Evolutionary conservation across 305 asterid species (phyloP).

Genomic region (Fraxinus velutina): DNA sequence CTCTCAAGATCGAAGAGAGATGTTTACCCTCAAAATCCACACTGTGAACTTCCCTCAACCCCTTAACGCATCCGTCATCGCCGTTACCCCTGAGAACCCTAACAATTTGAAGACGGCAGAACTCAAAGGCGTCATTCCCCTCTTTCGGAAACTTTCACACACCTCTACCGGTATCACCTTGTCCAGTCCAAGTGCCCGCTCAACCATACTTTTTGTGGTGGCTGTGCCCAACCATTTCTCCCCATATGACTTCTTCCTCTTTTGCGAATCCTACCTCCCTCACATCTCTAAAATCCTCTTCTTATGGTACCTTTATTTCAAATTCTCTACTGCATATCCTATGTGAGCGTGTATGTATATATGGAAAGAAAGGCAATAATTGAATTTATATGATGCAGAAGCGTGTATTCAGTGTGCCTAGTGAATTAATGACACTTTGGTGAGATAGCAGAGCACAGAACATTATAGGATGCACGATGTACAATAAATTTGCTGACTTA

Average conservation of each 20-base stretch:
- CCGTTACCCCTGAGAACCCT: slow-evolving; percentile 32
- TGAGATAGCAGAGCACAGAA: not conserved
- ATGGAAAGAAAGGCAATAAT: not conserved
- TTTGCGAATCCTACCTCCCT: slow-evolving; percentile 58
- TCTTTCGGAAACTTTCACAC: slow-evolving; percentile 69
- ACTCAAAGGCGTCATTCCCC: slow-evolving; percentile 69
- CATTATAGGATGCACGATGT: not conserved
- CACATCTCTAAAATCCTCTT: slow-evolving; percentile 55
- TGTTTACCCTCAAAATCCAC: slow-evolving; percentile 85
- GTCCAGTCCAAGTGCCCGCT: slow-evolving; percentile 47
- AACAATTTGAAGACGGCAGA: slow-evolving; percentile 45
- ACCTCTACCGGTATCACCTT: slow-evolving; percentile 33
- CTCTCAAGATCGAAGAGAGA: slow-evolving; percentile 23
- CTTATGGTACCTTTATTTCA: slow-evolving; percentile 38
- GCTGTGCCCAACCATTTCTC: slow-evolving; percentile 81
- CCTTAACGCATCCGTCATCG: slow-evolving; percentile 36
- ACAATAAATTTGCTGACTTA: not conserved
- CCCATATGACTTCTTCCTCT: slow-evolving; percentile 62
- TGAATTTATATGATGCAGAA: not conserved
- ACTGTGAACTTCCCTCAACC: slow-evolving; percentile 67
- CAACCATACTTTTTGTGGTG: slow-evolving; percentile 60
- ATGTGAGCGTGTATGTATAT: not conserved
- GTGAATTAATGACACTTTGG: not conserved
- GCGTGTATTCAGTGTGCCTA: not conserved
- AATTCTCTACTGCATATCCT: not conserved